A percentile compares a stretch with the other conserved stretches of the same genome.
phyloP scores from a whole-genome alignment of 1,139 yeast species.

The Sugiyamaella japonica region DNA sequence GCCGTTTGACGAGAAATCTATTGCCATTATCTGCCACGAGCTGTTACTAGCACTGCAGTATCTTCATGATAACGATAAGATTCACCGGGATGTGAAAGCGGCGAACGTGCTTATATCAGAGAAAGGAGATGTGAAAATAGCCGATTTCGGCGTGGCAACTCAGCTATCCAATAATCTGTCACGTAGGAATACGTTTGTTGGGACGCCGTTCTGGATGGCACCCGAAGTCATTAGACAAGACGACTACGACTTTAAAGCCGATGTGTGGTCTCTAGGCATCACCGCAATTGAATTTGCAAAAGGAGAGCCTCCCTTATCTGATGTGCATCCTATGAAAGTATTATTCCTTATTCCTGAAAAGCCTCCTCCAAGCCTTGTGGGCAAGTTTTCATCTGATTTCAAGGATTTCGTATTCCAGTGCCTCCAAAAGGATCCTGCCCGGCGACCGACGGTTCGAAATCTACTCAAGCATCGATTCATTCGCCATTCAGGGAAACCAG shows the following conservation, averaged over 20 bases:
- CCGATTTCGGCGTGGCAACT: conserved; percentile 96
- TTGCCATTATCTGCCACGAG: conserved; percentile 59
- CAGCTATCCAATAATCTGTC: conserved; percentile 78
- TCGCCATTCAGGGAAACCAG: conserved; percentile 45
- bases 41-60: conserved; percentile 68
- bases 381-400: conserved; percentile 48
- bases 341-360: conserved; percentile 57
- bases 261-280: conserved; percentile 94
- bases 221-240: conserved; percentile 91
- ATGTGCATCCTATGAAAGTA: conserved; percentile 79
- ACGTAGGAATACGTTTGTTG: conserved; percentile 86
- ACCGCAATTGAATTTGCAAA: conserved; percentile 81
- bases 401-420: conserved; percentile 67
- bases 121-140: conserved; percentile 79
- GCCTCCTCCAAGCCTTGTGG: conserved; percentile 51
- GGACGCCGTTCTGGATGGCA: conserved; percentile 99
- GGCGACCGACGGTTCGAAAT: conserved; percentile 58
- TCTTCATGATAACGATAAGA: conserved; percentile 74
- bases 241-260: conserved; percentile 87
- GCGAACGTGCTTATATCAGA: conserved; percentile 74
- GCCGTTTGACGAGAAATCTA: conserved; percentile 55
- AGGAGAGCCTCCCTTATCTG: conserved; percentile 81
- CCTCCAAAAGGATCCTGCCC: conserved; percentile 59
- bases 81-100: conserved; percentile 84
- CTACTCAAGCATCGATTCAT: conserved; percentile 65